These are phyloP conservation scores for Beauveria sp. DNA, from an alignment of 2,329 filamentous ascomycete species.

Conservation along the genomic window DNA sequence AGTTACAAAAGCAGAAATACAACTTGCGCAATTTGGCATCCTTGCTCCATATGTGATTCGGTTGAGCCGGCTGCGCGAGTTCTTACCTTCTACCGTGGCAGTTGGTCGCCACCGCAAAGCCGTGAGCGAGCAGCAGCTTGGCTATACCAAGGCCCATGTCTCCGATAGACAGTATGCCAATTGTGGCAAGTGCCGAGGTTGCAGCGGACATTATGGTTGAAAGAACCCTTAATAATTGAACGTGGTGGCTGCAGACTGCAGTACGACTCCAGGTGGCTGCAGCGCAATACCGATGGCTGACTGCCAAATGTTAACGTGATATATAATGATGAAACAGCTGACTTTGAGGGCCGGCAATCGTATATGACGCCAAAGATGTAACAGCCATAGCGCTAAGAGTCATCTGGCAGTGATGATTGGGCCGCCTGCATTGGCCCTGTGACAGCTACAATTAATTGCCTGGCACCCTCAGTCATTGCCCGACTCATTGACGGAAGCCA, in stretches of 20 bases:
- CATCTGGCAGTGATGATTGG: background rate
- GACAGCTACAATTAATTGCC: background rate
- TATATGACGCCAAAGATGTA: background rate
- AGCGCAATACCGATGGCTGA: background rate
- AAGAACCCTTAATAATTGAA: background rate
- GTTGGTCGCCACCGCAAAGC: slow-evolving; percentile 44
- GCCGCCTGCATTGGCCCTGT: background rate
- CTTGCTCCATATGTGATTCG: background rate
- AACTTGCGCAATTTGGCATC: background rate
- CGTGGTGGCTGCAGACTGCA: background rate
- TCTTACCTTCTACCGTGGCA: slow-evolving; percentile 37
- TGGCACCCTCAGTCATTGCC: background rate
- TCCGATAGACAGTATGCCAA: slow-evolving; percentile 45
- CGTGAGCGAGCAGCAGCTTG: slow-evolving; percentile 37
- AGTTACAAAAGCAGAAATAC: background rate
- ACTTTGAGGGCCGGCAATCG: background rate
- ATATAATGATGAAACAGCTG: background rate
- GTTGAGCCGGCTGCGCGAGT: background rate
- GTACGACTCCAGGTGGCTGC: background rate
- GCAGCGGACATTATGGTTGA: slow-evolving; percentile 2
- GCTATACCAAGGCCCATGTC: slow-evolving; percentile 49
- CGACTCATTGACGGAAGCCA: background rate
- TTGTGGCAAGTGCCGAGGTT: slow-evolving; percentile 20
- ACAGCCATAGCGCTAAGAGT: background rate
- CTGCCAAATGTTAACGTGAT: background rate